Evolutionary conservation across 192 early-diverging fungal species (phyloP).

Genomic region (Mortierella antarctica): DNA sequence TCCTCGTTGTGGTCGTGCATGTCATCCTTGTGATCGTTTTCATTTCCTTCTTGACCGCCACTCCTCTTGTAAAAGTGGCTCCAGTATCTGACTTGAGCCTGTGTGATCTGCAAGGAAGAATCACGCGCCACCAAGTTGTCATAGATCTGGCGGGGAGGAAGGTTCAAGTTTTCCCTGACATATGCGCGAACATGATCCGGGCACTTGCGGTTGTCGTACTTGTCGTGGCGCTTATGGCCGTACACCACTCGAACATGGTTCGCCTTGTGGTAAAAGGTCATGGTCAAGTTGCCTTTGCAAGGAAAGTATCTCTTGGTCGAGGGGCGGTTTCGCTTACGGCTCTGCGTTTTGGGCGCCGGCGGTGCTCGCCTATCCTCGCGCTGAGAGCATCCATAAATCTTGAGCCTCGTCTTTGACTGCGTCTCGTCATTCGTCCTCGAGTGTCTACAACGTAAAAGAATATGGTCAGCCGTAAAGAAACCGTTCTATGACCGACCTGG

Average conservation of each 20-base stretch:
- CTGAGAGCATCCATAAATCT: conserved; percentile 51
- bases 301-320: conserved; percentile 50
- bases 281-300: conserved; percentile 50
- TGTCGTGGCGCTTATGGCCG: conserved; percentile 38
- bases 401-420: conserved; percentile 48
- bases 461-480: not conserved
- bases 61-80: conserved; percentile 48
- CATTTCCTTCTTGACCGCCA: conserved; percentile 11
- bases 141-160: conserved; percentile 33
- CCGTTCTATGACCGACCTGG: not conserved
- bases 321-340: conserved; percentile 46
- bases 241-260: conserved; percentile 49
- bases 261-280: conserved; percentile 49
- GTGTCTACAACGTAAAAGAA: conserved; percentile 15
- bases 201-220: conserved; percentile 52
- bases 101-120: conserved; percentile 32
- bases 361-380: conserved; percentile 48
- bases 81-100: conserved; percentile 51
- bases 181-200: conserved; percentile 45
- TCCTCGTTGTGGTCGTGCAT: not conserved
- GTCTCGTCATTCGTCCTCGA: conserved; percentile 52
- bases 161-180: conserved; percentile 37
- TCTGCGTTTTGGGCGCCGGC: conserved; percentile 46
- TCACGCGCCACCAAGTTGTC: conserved; percentile 22
- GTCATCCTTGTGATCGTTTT: conserved; percentile 5